These are phyloP conservation scores for Pelargonium citronellum DNA, from an alignment of 441 rosid genomes.

Conservation along the genomic window DNA sequence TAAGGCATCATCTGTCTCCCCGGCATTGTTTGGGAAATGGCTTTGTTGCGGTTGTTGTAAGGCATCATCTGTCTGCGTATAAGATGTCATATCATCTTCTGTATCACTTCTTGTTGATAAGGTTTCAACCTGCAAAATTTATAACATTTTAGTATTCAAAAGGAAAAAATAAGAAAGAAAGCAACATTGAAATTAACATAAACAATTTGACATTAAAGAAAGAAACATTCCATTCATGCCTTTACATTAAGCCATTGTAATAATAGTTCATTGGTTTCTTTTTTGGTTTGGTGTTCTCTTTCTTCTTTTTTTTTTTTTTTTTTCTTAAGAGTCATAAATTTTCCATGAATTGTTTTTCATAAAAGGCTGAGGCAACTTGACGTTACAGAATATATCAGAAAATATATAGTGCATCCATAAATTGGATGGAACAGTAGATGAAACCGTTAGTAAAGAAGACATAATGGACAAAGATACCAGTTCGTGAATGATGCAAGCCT, in stretches of 20 bases:
- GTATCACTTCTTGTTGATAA: conserved; percentile 37
- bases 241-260: not conserved
- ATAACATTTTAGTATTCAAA: conserved; percentile 12
- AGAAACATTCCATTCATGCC: not conserved
- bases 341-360: not conserved
- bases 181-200: not conserved
- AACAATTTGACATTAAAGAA: not conserved
- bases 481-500: not conserved
- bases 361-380: not conserved
- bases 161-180: conserved; percentile 12
- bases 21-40: too few relatives aligned
- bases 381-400: not conserved
- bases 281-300: not conserved
- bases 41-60: conserved; percentile 21
- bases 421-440: not conserved
- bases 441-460: conserved; percentile 15
- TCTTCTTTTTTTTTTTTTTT: too few relatives aligned
- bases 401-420: not conserved
- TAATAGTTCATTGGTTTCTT: not conserved
- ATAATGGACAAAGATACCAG: conserved; percentile 2
- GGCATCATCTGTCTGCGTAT: conserved; percentile 19
- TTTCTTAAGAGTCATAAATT: not conserved
- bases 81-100: conserved; percentile 39
- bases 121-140: conserved; percentile 45
- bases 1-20: conserved; percentile 18